A percentile compares a stretch with the other conserved stretches of the same genome.
These are phyloP conservation scores for Tremella fuciformis DNA, from an alignment of 768 basidiomycete genomes.

Conservation along the genomic window DNA sequence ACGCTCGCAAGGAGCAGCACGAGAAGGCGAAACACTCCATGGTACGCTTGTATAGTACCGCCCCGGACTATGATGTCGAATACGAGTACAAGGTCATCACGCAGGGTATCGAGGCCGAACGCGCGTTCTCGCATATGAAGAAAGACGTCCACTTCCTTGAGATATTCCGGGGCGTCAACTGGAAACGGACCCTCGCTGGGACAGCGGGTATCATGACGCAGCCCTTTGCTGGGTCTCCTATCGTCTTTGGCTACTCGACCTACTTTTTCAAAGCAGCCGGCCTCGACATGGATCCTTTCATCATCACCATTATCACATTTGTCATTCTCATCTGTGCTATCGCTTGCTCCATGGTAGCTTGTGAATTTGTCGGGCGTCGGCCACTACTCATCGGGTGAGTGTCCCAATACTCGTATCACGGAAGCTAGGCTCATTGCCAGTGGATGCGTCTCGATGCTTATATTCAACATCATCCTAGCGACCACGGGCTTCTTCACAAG, in stretches of 20 bases:
- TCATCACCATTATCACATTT: slow-evolving; percentile 24
- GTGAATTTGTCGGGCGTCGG: slow-evolving; percentile 25
- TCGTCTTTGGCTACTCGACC: slow-evolving; percentile 29
- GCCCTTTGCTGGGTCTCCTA: slow-evolving; percentile 19
- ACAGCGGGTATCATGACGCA: slow-evolving; percentile 19
- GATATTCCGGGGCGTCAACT: slow-evolving; percentile 25
- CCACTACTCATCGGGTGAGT: slow-evolving; percentile 25
- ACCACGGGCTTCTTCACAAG: too few relatives aligned
- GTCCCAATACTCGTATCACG: too few relatives aligned
- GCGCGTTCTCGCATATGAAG: too few relatives aligned
- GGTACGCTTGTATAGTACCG: slow-evolving; percentile 18
- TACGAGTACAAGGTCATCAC: slow-evolving; percentile 25
- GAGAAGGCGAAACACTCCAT: slow-evolving; percentile 23
- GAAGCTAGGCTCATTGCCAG: background rate
- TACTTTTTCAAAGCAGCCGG: slow-evolving; percentile 25
- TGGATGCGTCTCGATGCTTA: background rate
- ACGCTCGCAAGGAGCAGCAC: slow-evolving; percentile 16
- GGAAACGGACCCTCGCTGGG: slow-evolving; percentile 21
- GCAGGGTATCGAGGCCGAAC: slow-evolving; percentile 20
- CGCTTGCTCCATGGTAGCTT: slow-evolving; percentile 8
- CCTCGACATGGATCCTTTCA: slow-evolving; percentile 18
- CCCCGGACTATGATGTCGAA: slow-evolving; percentile 25
- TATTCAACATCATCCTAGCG: too few relatives aligned
- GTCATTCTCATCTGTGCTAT: slow-evolving; percentile 17
- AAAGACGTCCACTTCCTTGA: slow-evolving; percentile 18